Percentiles rank a stretch among this genome's conserved stretches.
Evolutionary conservation across 805 yeast genomes (phyloP).

Genomic region (Debaryomyces castellii): DNA sequence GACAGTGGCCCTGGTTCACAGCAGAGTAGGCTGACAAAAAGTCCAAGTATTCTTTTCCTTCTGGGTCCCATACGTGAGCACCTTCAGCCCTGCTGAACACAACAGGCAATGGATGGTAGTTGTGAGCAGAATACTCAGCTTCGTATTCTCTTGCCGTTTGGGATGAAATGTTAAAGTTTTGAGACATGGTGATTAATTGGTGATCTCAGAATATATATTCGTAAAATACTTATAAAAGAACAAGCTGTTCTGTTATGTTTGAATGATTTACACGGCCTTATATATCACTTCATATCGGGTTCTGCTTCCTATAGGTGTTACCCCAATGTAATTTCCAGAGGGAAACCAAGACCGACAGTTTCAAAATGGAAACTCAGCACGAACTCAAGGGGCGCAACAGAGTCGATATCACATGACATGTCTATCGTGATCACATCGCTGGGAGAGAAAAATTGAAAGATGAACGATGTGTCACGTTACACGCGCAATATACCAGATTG

Average conservation of each 20-base stretch:
- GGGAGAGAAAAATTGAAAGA: too few species aligned
- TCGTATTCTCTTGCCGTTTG: constrained; percentile 67
- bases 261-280: neutral
- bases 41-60: constrained; percentile 90
- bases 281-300: constrained; percentile 10
- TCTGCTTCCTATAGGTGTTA: constrained; percentile 16
- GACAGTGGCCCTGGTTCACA: constrained; percentile 97
- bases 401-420: neutral
- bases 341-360: constrained; percentile 3
- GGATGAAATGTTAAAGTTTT: constrained; percentile 57
- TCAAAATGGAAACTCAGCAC: neutral
- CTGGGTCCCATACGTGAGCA: constrained; percentile 97
- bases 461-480: too few species aligned
- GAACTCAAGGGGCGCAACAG: neutral
- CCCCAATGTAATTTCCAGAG: neutral
- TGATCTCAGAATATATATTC: too few species aligned
- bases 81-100: constrained; percentile 86
- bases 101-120: constrained; percentile 95
- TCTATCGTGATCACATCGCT: too few species aligned
- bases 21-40: constrained; percentile 95
- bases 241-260: too few species aligned
- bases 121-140: constrained; percentile 85
- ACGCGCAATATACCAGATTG: neutral
- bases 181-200: constrained; percentile 18
- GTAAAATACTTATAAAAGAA: too few species aligned